Base-by-base conservation (phyloP, 2,329 filamentous ascomycete genomes). In the Epichloe bromicola region DNA sequence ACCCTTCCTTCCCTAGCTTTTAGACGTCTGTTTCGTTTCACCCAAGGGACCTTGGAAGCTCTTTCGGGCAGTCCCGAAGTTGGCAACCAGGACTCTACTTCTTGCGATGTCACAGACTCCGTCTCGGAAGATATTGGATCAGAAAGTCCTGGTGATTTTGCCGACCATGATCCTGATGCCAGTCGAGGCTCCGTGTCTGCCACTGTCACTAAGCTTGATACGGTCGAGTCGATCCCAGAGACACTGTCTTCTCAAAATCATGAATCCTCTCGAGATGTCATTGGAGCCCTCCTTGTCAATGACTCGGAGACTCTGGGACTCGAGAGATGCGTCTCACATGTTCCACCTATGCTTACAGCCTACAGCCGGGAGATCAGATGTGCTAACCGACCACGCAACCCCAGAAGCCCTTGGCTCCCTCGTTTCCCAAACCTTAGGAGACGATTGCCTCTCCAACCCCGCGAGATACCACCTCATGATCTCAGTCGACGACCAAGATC, bases 321-420 rank as follows among this genome's bases (percentile, higher is more conserved):
- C 42, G 10, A 36, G 47, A 41, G 8, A 36, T 19, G 15, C 14
- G 2, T 39, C n/a, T 4, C 19, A 34, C 4, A 8, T 51, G 26
- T 5, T 34, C 23, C 43, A 34, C 19, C 6, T 14, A 26, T 15
- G 6, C 30, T 26, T 36, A 30, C 26, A n/a, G 42, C 34, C n/a
- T 7, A 19, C 23, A 10, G 20, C 15, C 26, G n/a, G 46, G 17
- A 30, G 11, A 19, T 36, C n/a, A 47, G 20, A 46, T 34, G n/a
- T 43, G 48, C 51, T 53, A 37, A 50, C 47, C 48, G 43, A 37
- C 51, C 43, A 42, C 39, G 48, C 20, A 45, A 53, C 41, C n/a
- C 12, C 43, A 50, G 48, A 14, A 30, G 51, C 34, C 51, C 48
- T 39, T 50, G 48, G 48, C 47, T 50, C 14, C 51, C 51, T 34